phyloP scores from a whole-genome alignment of 768 basidiomycete species.

The Strobilomyces confusus region DNA sequence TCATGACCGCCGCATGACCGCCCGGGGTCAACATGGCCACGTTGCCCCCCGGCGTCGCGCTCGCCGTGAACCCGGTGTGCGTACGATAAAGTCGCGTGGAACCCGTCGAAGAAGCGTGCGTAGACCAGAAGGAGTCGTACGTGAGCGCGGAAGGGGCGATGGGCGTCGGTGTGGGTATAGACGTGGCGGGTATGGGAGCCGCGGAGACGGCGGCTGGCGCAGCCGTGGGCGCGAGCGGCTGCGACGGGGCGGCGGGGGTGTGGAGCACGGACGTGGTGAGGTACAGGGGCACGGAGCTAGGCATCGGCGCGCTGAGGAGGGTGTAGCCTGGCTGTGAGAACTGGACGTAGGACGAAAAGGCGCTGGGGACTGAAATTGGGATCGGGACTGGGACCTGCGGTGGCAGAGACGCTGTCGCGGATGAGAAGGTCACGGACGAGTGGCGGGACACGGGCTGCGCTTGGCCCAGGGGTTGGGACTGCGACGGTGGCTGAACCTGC shows the following conservation, averaged over 20 bases:
- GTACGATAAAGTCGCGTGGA: conserved; percentile 29
- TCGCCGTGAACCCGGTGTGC: conserved; percentile 27
- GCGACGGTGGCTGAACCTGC: conserved; percentile 12
- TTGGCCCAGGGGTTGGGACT: background rate
- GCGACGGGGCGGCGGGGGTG: background rate
- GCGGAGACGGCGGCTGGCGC: background rate
- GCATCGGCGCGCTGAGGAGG: background rate
- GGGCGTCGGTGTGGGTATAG: conserved; percentile 1
- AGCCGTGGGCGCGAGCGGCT: background rate
- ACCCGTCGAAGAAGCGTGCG: conserved; percentile 37
- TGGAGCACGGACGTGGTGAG: background rate
- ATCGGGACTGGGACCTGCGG: background rate
- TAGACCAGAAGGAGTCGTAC: conserved; percentile 64
- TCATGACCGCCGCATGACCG: conserved; percentile 30
- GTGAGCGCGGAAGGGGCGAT: conserved; percentile 37
- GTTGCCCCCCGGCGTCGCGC: conserved; percentile 23
- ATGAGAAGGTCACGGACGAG: background rate
- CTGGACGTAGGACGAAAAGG: background rate
- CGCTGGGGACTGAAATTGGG: background rate
- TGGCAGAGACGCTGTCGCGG: background rate
- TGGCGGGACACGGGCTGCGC: background rate
- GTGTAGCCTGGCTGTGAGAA: conserved; percentile 4
- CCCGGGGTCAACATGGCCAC: conserved; percentile 32
- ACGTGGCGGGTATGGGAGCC: conserved; percentile 1
- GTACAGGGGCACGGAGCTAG: background rate